Evolutionary conservation across 2,329 filamentous ascomycete species (phyloP).

Genomic region (Xylariaceae sp.): DNA sequence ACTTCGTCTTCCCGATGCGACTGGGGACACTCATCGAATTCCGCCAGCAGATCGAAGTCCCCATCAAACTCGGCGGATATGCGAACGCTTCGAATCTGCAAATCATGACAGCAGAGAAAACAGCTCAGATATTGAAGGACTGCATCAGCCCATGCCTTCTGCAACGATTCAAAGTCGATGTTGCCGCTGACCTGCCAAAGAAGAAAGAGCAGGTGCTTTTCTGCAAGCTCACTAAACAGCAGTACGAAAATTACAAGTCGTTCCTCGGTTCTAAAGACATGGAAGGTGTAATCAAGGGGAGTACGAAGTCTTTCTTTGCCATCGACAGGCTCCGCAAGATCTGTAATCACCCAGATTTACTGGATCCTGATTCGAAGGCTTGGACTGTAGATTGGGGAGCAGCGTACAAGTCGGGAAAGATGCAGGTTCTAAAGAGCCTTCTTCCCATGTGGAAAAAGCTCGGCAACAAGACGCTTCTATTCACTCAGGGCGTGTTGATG

Average conservation of each 20-base stretch:
- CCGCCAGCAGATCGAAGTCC: constrained; percentile 84
- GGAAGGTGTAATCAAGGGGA: constrained; percentile 69
- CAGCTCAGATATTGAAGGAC: constrained; percentile 88
- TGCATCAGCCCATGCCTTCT: constrained; percentile 89
- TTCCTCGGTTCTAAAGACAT: constrained; percentile 83
- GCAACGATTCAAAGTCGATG: constrained; percentile 88
- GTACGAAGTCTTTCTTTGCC: constrained; percentile 76
- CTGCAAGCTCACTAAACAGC: constrained; percentile 78
- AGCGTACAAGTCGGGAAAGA: constrained; percentile 79
- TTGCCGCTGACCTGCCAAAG: constrained; percentile 86
- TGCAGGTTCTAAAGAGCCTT: constrained; percentile 87
- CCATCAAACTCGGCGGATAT: constrained; percentile 89
- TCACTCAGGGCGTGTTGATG: constrained; percentile 92
- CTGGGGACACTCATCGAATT: constrained; percentile 89
- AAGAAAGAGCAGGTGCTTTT: constrained; percentile 97
- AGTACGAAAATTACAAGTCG: constrained; percentile 72
- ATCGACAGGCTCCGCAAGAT: constrained; percentile 93
- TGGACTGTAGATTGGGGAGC: constrained; percentile 73
- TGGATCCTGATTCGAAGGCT: constrained; percentile 53
- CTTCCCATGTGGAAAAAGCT: constrained; percentile 83
- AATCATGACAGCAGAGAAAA: constrained; percentile 90
- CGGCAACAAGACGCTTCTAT: constrained; percentile 88
- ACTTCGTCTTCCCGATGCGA: constrained; percentile 96
- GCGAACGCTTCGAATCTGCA: constrained; percentile 91
- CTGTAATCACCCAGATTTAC: constrained; percentile 91